Evolutionary conservation across 805 yeast genomes (phyloP), one percentile per base, ranked within the genome.

Genomic region (Novakomyces olei): DNA sequence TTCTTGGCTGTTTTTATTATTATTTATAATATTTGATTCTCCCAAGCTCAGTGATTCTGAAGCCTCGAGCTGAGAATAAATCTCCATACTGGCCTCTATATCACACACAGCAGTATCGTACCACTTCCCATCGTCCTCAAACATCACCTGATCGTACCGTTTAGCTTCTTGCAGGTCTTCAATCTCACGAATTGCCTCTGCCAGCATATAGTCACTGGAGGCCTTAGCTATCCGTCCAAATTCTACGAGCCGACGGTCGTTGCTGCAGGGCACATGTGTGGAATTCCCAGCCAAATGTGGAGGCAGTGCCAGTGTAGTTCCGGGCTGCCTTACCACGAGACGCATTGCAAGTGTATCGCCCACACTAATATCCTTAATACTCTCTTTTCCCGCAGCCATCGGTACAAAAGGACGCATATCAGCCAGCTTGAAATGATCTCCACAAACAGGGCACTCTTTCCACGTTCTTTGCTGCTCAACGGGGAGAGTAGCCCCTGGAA

Each of bases 361-460:
- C n/a, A n/a, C n/a, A n/a, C n/a, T n/a, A 2, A 60, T 65, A 18
- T 67, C 69, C 1, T 54, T 55, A 36, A 67, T 77, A 37, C 65
- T 63, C 28, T 66, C 52, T 33, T 65, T 71, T 37, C 67, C 71
- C 22, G 58, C 58, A 6, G 54, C 44, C 29, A 63, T 58, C 29
- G 66, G 44, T 0, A 77, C 94, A n/a, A 29, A 14, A 0, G 92
- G 81, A 35, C 72, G 63, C 6, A 72, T 57, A 33, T 68, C 71
- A 17, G 63, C 61, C 15, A 62, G 61, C 34, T 61, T 57, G 7
- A 74, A 58, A 26, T 55, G 51, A 30, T 69, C 67, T 3, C 70
- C 60, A 51, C 95, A 83, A 17, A 83, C 51, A 0, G 95, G 95
- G 49, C 95, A 83, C 29, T 54, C 51, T 32, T 55, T 51, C 56